Base-by-base conservation (phyloP, 106 monocot species). In the Chionographis japonica region DNA sequence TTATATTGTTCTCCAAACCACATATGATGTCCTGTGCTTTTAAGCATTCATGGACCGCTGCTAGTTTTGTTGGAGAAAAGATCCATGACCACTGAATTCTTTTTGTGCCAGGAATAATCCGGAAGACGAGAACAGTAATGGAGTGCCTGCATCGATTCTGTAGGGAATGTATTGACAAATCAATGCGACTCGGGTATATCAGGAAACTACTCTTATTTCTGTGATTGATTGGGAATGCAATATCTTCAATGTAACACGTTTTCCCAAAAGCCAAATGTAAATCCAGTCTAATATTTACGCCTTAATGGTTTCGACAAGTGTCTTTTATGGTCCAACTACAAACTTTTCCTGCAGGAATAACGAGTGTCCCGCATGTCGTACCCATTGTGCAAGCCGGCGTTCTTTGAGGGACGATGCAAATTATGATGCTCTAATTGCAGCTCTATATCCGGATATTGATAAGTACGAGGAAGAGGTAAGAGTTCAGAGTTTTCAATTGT, bases 111-210 rank as follows among this genome's bases (percentile, higher is more conserved):
- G 97, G 97, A 4, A 98, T 98, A 73, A 98, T 98, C 59, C 80
- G 90, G 52, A 98, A 92, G 80, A 98, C 97, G 18, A 92, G 97
- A 75, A 93, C 97, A 61, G 97, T 98, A 54, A 98, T 92, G 97
- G 92, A 92, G 27, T 98, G 97, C 65, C 70, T 98, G 15, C 97
- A 98, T 72, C 83, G 97, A 11, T 98, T 98, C 71, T 98, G 97
- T 57, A 84, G 97, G 71, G 92, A 92, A 72, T 98, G 97, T 50
- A 98, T 98, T 66, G 90, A 98, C 60, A 92, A 93, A 77, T 89
- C 97, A 64, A 98, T 98, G 87, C 68, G 87, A 62, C 85, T 85
- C 41, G 84, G 87, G 87, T 91, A 84, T 63, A 62, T 15, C 42
- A 3, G 27, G 46, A n/a, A 60, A 56, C 4, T 43, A 4, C 15